phyloP scores from a whole-genome alignment of 768 basidiomycete species.

The Cyclocybe aegerita region DNA sequence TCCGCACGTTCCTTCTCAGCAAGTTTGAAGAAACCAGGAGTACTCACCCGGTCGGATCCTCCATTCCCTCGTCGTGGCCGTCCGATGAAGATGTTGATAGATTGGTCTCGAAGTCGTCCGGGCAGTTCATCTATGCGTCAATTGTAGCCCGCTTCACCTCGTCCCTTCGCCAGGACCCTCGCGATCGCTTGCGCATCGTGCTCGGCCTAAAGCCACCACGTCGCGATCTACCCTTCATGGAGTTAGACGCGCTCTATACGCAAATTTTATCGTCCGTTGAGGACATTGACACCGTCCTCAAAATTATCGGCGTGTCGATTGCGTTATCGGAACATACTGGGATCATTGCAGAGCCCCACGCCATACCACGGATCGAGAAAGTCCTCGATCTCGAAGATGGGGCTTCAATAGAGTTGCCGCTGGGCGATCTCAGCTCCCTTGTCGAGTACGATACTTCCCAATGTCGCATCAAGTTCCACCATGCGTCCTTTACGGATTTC shows the following conservation, averaged over 20 bases:
- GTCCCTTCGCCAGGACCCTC: not conserved
- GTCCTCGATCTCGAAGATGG: not conserved
- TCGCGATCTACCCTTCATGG: not conserved
- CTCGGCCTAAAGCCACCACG: not conserved
- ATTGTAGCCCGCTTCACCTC: not conserved
- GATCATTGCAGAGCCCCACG: not conserved
- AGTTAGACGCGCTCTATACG: slow-evolving; percentile 1
- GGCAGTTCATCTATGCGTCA: slow-evolving; percentile 2
- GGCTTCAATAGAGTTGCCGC: too few species aligned
- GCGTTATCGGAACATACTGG: not conserved
- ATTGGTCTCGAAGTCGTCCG: not conserved
- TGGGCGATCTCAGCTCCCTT: not conserved
- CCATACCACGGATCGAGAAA: not conserved
- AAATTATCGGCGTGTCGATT: not conserved
- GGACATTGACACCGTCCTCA: not conserved
- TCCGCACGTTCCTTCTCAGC: not conserved
- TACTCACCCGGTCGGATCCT: not conserved
- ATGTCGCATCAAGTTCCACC: not conserved
- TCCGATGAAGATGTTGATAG: not conserved
- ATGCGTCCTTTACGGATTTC: slow-evolving; percentile 1
- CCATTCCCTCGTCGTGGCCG: not conserved
- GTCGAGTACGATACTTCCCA: not conserved
- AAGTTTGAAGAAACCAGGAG: not conserved
- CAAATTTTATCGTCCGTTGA: slow-evolving; percentile 1
- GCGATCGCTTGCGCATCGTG: not conserved